Evolutionary conservation across 2,329 filamentous ascomycete genomes (phyloP), one percentile per base, ranked within the genome.

Genomic region (Metarhizium anisopliae): DNA sequence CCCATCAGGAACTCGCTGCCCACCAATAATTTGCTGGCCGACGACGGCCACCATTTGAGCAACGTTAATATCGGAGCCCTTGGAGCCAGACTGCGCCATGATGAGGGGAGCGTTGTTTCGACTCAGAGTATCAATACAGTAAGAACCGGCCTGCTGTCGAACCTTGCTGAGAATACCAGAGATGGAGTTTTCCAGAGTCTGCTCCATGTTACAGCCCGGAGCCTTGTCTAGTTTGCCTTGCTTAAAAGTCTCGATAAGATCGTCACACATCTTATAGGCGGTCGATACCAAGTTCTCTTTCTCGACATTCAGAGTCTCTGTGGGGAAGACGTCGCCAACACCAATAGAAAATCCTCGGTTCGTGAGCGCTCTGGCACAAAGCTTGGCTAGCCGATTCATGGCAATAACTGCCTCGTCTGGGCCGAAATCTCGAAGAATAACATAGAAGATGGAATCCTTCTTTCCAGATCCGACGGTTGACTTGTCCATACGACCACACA

Each of bases 401-500:
- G 89, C 90, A 56, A 84, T 82, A 0, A 93, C 91, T 7, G 94
- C 91, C 56, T 89, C 86, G 55, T 95, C 88, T 1, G 92, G 89
- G 0, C 94, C 94, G 64, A 89, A 99, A 74, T 99, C 94, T 76
- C 94, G 83, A 63, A 97, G 83, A 67, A 99, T 93, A 56, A 97
- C 88, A 66, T 96, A 99, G 67, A 97, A 99, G 20, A 99, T 86
- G 0, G 92, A 96, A 68, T 96, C 93, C 68, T 99, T 99, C 77
- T 97, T 97, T 64, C 94, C 94, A 6, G 90, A 85, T 63, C 94
- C 94, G n/a, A 99, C 90, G 0, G 92, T 97, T 1, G 90, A 89
- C 73, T 99, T 99, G 76, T 99, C 94, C 91, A 97, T 96, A 58
- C 87, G 83, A 59, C 94, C 94, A 67, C 93, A 97, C 89, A 99